Evolutionary conservation across 2,329 filamentous ascomycete genomes (phyloP), one percentile per base, ranked within the genome.

Genomic region (Dactylonectria macrodidyma): DNA sequence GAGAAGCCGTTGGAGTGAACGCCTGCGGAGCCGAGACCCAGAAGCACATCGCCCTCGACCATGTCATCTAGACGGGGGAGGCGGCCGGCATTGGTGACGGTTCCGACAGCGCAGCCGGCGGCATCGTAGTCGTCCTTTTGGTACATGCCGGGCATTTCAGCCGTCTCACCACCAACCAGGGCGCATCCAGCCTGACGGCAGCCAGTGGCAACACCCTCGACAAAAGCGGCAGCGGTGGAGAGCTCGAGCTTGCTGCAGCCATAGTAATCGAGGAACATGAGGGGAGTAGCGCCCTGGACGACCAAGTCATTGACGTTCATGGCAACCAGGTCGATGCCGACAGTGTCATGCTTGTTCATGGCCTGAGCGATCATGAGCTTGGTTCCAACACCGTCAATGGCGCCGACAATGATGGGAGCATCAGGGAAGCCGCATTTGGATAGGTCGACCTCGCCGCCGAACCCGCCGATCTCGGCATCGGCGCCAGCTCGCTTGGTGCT

Each of bases 221-320:
- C 93, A 78, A 99, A 98, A n/a, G 90, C 88, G 11, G 93, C 91
- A 0, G 95, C 94, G 5, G 90, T 90, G 44, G 90, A 86, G 9
- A 95, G 89, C 73, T 97, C 90, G 24, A 99, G 89, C 80, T 92
- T 92, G 81, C 93, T 95, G 87, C 95, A 98, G 68, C 95, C 95
- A 83, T 97, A 98, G 88, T 97, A 98, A 85, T 99, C 96, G 70
- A 98, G 91, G 88, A 99, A 98, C 87, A 96, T 96, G 71, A 98
- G 87, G 2, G 96, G 95, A 74, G 96, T 94, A 12, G 96, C 96
- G 62, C 96, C 96, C 84, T 98, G 95, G 9, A 98, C 96, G 59
- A 99, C 92, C 0, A 99, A 88, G 78, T 99, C 96, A 81, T 99
- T 99, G 79, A 98, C 96, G 81, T 98, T 98, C 95, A 98, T 98